A percentile compares a stretch with the other conserved stretches of the same genome.
These are phyloP conservation scores for Caryopteris hybrid DNA, from an alignment of 305 asterid genomes.

Conservation along the genomic window DNA sequence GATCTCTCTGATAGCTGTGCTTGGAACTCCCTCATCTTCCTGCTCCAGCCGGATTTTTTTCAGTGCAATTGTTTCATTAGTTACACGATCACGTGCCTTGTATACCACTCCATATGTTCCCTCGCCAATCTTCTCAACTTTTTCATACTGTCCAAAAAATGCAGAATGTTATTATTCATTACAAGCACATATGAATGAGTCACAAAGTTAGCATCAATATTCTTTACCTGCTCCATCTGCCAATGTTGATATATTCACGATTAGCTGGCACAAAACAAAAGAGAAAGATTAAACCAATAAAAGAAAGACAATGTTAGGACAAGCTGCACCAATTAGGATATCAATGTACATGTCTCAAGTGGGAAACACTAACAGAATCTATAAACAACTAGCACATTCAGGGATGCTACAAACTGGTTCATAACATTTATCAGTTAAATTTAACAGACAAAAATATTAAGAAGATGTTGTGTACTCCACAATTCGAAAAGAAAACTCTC, in stretches of 20 bases:
- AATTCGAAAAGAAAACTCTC: neutral
- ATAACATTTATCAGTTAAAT: too few relatives aligned
- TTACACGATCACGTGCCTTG: conserved; percentile 86
- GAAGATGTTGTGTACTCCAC: neutral
- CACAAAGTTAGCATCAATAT: neutral
- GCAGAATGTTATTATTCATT: conserved; percentile 15
- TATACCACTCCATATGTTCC: conserved; percentile 98
- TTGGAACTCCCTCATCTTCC: conserved; percentile 99
- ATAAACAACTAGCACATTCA: neutral
- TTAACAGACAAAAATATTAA: neutral
- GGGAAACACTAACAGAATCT: neutral
- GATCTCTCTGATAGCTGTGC: conserved; percentile 96
- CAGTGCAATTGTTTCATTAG: conserved; percentile 95
- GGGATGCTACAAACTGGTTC: too few relatives aligned
- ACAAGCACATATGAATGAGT: neutral
- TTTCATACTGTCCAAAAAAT: conserved; percentile 64
- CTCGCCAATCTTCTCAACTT: conserved; percentile 98
- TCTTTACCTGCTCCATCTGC: conserved; percentile 70
- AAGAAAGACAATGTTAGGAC: conserved; percentile 9
- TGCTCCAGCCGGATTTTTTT: conserved; percentile 97
- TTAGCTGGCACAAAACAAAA: neutral
- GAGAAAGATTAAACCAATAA: neutral
- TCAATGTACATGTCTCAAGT: neutral
- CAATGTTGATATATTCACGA: conserved; percentile 10
- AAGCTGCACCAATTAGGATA: neutral